Percentiles rank a stretch among this genome's conserved stretches.
Evolutionary conservation across 1,284 basidiomycete species (phyloP).

Genomic region (Sanghuangporus sanghuang): DNA sequence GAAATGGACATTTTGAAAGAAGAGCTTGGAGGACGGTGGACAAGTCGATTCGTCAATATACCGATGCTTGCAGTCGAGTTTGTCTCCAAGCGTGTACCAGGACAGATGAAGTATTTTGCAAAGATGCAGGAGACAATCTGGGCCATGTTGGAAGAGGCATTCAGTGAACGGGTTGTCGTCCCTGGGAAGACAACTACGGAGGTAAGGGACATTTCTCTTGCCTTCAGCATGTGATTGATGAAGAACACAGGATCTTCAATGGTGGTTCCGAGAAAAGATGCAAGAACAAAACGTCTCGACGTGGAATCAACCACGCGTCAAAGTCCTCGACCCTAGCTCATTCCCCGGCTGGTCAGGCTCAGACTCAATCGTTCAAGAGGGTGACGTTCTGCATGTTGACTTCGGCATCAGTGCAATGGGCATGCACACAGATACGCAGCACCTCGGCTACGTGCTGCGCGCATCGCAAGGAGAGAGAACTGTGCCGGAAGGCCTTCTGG

Average conservation of each 20-base stretch:
- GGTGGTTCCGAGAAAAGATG: constrained; percentile 54
- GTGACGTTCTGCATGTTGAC: constrained; percentile 50
- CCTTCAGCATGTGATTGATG: not conserved
- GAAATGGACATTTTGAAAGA: constrained; percentile 36
- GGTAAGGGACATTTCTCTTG: constrained; percentile 23
- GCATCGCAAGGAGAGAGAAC: constrained; percentile 33
- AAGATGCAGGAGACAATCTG: constrained; percentile 45
- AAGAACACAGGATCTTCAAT: constrained; percentile 40
- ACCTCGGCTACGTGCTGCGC: constrained; percentile 51
- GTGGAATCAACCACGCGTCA: constrained; percentile 49
- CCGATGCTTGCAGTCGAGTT: constrained; percentile 48
- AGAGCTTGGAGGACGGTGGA: constrained; percentile 39
- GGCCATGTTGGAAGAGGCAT: constrained; percentile 49
- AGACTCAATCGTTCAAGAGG: constrained; percentile 36
- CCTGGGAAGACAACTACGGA: constrained; percentile 42
- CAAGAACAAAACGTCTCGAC: constrained; percentile 42
- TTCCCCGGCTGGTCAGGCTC: constrained; percentile 44
- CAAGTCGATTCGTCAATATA: constrained; percentile 33
- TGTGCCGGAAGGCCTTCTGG: constrained; percentile 38
- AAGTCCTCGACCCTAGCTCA: constrained; percentile 38
- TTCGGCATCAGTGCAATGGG: constrained; percentile 50
- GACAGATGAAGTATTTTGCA: constrained; percentile 39
- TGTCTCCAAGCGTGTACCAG: constrained; percentile 37
- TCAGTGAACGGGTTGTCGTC: constrained; percentile 37
- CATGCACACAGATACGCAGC: constrained; percentile 52